Percentiles rank a stretch among this genome's conserved stretches.
phyloP scores from a whole-genome alignment of 805 yeast genomes.

The Sugiyamaella valdiviana region DNA sequence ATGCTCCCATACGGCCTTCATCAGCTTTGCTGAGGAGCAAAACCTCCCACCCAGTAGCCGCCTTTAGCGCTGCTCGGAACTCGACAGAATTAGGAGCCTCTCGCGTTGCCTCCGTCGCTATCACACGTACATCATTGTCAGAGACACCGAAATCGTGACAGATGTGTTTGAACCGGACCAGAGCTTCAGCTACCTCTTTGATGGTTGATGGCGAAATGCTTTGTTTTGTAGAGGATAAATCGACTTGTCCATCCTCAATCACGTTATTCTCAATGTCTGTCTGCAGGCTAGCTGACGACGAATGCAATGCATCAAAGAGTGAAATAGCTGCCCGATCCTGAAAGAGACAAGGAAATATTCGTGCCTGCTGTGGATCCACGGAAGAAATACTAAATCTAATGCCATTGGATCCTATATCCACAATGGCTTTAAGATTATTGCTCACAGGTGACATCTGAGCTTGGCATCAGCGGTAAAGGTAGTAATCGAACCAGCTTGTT shows the following conservation, averaged over 20 bases:
- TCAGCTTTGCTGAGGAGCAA: slow-evolving; percentile 53
- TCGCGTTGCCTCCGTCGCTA: slow-evolving; percentile 71
- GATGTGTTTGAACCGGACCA: slow-evolving; percentile 60
- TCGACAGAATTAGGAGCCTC: slow-evolving; percentile 60
- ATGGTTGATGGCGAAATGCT: slow-evolving; percentile 41
- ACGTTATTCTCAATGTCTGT: no score
- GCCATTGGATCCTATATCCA: slow-evolving; percentile 74
- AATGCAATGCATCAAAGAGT: slow-evolving; percentile 51
- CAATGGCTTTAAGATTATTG: slow-evolving; percentile 42
- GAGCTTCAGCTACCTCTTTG: slow-evolving; percentile 52
- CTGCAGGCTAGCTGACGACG: slow-evolving; percentile 14
- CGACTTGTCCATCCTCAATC: no score
- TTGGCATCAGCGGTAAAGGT: no score
- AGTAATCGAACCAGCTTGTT: no score
- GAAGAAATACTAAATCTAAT: slow-evolving; percentile 68
- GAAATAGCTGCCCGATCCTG: slow-evolving; percentile 70
- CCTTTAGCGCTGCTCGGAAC: slow-evolving; percentile 48
- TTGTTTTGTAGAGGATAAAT: slow-evolving; percentile 2
- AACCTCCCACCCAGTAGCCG: slow-evolving; percentile 64
- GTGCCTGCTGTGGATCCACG: slow-evolving; percentile 59
- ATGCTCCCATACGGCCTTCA: slow-evolving; percentile 62
- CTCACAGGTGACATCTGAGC: background rate
- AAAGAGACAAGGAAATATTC: slow-evolving; percentile 72
- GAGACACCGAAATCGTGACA: slow-evolving; percentile 73
- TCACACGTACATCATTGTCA: slow-evolving; percentile 48